A percentile compares a stretch with the other conserved stretches of the same genome.
phyloP scores from a whole-genome alignment of 23 red algal genomes.

The Gracilariopsis chorda region DNA sequence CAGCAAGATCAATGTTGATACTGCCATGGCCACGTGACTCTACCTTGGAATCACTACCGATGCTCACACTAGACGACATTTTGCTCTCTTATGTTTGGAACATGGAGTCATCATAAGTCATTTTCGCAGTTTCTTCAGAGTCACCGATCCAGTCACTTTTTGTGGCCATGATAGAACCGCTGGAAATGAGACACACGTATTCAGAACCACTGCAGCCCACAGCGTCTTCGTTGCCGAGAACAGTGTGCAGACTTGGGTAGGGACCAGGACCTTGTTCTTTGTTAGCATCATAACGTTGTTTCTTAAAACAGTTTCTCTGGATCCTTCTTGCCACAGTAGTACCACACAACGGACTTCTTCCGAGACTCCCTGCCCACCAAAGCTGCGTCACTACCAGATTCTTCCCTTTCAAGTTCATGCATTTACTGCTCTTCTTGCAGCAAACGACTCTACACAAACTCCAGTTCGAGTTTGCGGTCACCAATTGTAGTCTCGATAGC shows the following conservation, averaged over 20 bases:
- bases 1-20: too few relatives aligned
- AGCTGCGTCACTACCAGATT: too few relatives aligned
- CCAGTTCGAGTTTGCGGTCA: too few relatives aligned
- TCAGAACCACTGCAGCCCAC: not conserved
- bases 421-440: too few relatives aligned
- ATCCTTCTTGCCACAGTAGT: slow-evolving; percentile 14
- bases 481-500: too few relatives aligned
- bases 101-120: slow-evolving; percentile 4
- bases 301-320: slow-evolving; percentile 30
- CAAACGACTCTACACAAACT: too few relatives aligned
- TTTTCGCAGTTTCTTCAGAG: not conserved
- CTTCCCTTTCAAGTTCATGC: too few relatives aligned
- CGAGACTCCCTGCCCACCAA: too few relatives aligned
- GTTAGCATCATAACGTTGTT: slow-evolving; percentile 14
- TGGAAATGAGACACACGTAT: slow-evolving; percentile 15
- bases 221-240: not conserved
- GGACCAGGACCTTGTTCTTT: not conserved
- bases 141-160: slow-evolving; percentile 1
- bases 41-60: slow-evolving; percentile 27
- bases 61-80: not conserved
- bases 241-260: not conserved
- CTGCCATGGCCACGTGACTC: too few relatives aligned
- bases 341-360: not conserved
- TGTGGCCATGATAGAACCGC: not conserved
- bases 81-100: slow-evolving; percentile 12